Conservation (phyloP, 768 basidiomycete species). For the Crepidotus variabilis region DNA sequence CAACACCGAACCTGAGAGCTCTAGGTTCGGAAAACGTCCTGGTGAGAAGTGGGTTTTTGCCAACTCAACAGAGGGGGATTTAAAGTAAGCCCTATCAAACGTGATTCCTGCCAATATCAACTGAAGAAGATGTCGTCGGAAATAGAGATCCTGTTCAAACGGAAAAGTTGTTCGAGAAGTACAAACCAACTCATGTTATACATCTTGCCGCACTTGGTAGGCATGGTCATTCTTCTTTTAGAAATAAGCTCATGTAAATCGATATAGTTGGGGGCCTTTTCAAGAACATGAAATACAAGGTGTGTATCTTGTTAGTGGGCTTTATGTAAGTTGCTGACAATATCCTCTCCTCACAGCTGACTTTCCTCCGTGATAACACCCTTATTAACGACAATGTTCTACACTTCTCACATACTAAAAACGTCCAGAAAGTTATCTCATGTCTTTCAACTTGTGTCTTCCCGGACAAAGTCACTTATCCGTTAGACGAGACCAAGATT, state of each 20-base stretch:
- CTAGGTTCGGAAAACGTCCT: slow-evolving; percentile 68
- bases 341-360: slow-evolving; percentile 45
- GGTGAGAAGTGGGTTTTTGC: slow-evolving; percentile 89
- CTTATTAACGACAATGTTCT: slow-evolving; percentile 95
- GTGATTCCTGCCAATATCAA: neutral
- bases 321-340: neutral
- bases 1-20: slow-evolving; percentile 73
- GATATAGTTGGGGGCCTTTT: slow-evolving; percentile 85
- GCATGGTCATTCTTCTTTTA: slow-evolving; percentile 15
- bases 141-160: slow-evolving; percentile 69
- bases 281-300: slow-evolving; percentile 94
- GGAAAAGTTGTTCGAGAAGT: slow-evolving; percentile 75
- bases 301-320: slow-evolving; percentile 20
- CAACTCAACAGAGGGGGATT: slow-evolving; percentile 75
- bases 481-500: slow-evolving; percentile 89
- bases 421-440: slow-evolving; percentile 79
- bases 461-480: slow-evolving; percentile 92
- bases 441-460: slow-evolving; percentile 98
- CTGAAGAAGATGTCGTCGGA: neutral
- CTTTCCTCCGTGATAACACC: slow-evolving; percentile 92
- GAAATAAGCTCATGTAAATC: slow-evolving; percentile 3
- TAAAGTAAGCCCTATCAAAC: slow-evolving; percentile 48
- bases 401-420: slow-evolving; percentile 62
- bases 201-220: slow-evolving; percentile 92
- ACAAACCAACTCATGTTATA: slow-evolving; percentile 94